phyloP scores from a whole-genome alignment of 2,329 filamentous ascomycete genomes.

The Talaromyces rugulosus region DNA sequence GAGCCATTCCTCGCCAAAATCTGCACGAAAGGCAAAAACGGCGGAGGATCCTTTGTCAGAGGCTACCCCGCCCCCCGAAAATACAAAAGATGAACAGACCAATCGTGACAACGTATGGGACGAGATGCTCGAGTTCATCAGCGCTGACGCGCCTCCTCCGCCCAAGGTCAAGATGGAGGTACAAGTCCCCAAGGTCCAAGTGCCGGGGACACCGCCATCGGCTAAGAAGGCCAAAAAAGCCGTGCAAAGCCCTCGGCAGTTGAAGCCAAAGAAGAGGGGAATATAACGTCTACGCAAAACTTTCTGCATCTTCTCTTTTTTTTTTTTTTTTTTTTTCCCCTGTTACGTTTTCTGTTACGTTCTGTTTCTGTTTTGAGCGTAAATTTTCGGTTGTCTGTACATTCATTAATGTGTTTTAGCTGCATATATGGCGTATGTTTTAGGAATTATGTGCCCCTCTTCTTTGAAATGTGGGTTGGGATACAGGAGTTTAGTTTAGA shows the following conservation, averaged over 20 bases:
- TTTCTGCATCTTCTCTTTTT: neutral
- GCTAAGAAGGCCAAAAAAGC: neutral
- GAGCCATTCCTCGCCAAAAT: neutral
- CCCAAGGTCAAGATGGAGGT: conserved; percentile 6
- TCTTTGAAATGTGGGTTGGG: neutral
- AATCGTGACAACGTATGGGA: conserved; percentile 2
- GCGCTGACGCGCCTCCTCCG: neutral
- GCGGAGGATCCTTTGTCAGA: neutral
- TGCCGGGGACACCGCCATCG: conserved; percentile 23
- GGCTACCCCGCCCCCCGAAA: neutral
- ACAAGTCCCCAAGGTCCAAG: conserved; percentile 20
- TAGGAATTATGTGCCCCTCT: neutral
- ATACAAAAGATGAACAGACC: neutral
- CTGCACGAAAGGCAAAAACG: neutral
- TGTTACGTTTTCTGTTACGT: neutral
- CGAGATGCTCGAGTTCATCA: conserved; percentile 3
- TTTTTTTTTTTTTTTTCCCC: neutral
- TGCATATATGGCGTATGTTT: neutral
- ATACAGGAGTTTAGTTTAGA: neutral
- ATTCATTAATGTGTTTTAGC: neutral
- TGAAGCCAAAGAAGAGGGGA: conserved; percentile 3
- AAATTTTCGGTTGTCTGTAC: neutral
- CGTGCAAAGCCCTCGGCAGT: conserved; percentile 7
- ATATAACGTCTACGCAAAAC: neutral
- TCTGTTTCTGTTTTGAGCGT: neutral